phyloP scores from a whole-genome alignment of 1,284 basidiomycete genomes.

The Ustilago vetiveriae region DNA sequence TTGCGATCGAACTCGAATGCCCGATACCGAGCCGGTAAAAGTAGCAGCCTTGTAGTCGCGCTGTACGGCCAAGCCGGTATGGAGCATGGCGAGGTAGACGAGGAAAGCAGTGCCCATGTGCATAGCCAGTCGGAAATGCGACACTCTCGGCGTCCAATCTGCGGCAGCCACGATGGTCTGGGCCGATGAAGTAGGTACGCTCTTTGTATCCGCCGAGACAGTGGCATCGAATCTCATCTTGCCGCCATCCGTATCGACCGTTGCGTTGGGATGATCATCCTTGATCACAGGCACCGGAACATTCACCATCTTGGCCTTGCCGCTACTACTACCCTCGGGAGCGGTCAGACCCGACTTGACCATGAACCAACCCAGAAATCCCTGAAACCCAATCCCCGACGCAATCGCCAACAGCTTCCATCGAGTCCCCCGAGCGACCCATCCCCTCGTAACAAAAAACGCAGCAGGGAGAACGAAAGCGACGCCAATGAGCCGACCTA shows the following conservation, averaged over 20 bases:
- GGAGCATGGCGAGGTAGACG: constrained; percentile 90
- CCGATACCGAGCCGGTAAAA: constrained; percentile 48
- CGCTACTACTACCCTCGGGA: constrained; percentile 22
- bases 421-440: constrained; percentile 69
- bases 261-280: background rate
- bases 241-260: constrained; percentile 1
- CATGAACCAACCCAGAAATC: constrained; percentile 98
- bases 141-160: constrained; percentile 77
- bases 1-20: constrained; percentile 7
- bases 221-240: background rate
- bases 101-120: constrained; percentile 90
- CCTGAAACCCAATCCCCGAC: constrained; percentile 85
- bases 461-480: constrained; percentile 67
- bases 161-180: constrained; percentile 25
- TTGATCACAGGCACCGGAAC: constrained; percentile 6
- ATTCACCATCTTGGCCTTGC: constrained; percentile 21
- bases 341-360: constrained; percentile 87
- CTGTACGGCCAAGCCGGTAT: constrained; percentile 79
- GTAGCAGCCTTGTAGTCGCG: constrained; percentile 79
- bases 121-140: constrained; percentile 93
- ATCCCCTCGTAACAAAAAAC: constrained; percentile 42
- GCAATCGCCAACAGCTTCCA: constrained; percentile 77
- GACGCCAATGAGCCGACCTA: constrained; percentile 87
- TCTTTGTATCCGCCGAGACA: background rate
- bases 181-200: constrained; percentile 22